A percentile compares a stretch with the other conserved stretches of the same genome.
Conservation (phyloP, 805 yeast genomes). For the Wickerhamomyces sydowiorum region DNA sequence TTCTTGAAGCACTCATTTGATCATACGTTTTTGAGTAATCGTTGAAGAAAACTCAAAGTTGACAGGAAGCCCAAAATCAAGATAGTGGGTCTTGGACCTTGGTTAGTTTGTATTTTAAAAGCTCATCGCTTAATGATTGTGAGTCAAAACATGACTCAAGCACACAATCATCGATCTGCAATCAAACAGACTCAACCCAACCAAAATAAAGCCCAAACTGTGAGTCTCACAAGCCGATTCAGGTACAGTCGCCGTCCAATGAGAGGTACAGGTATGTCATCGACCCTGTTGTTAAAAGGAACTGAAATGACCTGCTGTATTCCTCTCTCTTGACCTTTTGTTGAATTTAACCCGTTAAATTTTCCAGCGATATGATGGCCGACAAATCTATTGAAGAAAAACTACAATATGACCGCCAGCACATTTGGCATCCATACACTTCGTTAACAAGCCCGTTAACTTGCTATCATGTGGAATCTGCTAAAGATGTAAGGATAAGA, state of each 20-base stretch:
- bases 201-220: not conserved
- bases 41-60: too few species aligned
- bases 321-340: too few species aligned
- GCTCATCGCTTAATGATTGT: not conserved
- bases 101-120: too few species aligned
- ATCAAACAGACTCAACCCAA: not conserved
- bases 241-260: not conserved
- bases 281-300: too few species aligned
- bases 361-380: not conserved
- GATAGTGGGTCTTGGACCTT: too few species aligned
- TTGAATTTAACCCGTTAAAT: too few species aligned
- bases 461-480: conserved; percentile 20
- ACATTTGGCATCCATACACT: conserved; percentile 28
- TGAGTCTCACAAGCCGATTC: not conserved
- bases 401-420: conserved; percentile 19
- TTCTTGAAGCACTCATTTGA: not conserved
- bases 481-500: conserved; percentile 17
- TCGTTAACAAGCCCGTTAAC: conserved; percentile 20
- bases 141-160: not conserved
- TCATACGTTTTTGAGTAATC: too few species aligned
- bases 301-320: too few species aligned
- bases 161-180: too few species aligned
- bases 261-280: too few species aligned
- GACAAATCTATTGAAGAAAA: not conserved
- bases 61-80: too few species aligned